Conservation (phyloP, 305 asterid genomes). For the Fraxinus xanthoxyloides region DNA sequence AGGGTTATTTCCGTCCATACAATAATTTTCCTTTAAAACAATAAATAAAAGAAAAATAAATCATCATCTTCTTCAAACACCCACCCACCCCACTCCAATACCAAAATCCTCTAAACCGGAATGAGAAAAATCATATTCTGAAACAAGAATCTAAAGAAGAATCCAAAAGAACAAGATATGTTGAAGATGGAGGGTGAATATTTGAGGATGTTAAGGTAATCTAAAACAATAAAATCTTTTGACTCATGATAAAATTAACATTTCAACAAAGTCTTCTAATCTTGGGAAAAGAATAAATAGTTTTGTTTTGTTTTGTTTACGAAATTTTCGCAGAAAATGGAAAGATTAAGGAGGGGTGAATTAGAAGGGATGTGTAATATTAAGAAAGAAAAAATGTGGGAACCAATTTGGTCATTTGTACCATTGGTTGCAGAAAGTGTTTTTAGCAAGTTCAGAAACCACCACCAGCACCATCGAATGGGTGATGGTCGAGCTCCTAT, state of each 20-base stretch:
- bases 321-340: slow-evolving; percentile 32
- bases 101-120: not conserved
- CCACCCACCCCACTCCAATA: too few relatives aligned
- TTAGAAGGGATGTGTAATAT: slow-evolving; percentile 13
- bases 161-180: not conserved
- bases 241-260: not conserved
- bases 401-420: not conserved
- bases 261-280: not conserved
- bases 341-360: slow-evolving; percentile 27
- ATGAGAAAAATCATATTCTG: not conserved
- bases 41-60: too few relatives aligned
- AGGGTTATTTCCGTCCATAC: too few relatives aligned
- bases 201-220: not conserved
- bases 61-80: too few relatives aligned
- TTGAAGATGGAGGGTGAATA: not conserved
- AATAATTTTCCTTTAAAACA: too few relatives aligned
- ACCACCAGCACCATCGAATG: slow-evolving; percentile 57
- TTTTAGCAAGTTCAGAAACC: slow-evolving; percentile 63
- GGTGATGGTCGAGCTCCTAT: slow-evolving; percentile 62
- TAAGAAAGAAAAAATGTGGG: not conserved
- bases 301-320: slow-evolving; percentile 2
- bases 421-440: slow-evolving; percentile 47
- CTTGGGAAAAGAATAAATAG: not conserved
- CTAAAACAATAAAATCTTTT: slow-evolving; percentile 6
- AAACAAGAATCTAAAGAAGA: not conserved